phyloP scores from a whole-genome alignment of 257 asterid genomes.

The Gentiana macrophylla region DNA sequence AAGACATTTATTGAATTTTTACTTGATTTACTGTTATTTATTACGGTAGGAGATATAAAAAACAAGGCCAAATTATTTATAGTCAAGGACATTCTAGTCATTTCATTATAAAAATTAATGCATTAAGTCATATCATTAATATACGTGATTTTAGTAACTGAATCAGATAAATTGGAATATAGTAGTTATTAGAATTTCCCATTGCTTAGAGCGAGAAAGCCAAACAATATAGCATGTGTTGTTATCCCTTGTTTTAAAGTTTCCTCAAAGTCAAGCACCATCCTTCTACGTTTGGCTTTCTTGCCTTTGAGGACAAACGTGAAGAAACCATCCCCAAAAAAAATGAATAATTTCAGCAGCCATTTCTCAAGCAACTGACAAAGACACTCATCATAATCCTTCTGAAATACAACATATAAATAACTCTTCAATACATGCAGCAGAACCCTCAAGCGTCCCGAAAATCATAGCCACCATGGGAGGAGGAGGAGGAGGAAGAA shows the following conservation, averaged over 20 bases:
- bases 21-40: too few relatives aligned
- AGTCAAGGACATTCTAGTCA: too few relatives aligned
- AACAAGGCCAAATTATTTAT: too few relatives aligned
- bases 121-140: too few relatives aligned
- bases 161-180: too few relatives aligned
- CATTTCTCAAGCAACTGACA: not conserved
- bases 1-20: too few relatives aligned
- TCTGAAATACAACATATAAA: conserved; percentile 2
- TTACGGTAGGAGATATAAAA: too few relatives aligned
- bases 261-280: not conserved
- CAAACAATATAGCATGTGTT: too few relatives aligned
- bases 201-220: too few relatives aligned
- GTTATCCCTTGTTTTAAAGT: not conserved
- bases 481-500: not conserved
- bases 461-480: not conserved
- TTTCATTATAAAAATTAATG: too few relatives aligned
- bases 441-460: not conserved
- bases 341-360: not conserved
- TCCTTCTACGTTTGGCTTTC: not conserved
- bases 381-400: not conserved
- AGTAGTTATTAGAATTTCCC: too few relatives aligned
- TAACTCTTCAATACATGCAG: not conserved
- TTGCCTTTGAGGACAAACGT: not conserved
- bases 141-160: too few relatives aligned
- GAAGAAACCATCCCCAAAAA: not conserved